Evolutionary conservation across 2,329 filamentous ascomycete species (phyloP).

Genomic region (Diaporthe velutina): DNA sequence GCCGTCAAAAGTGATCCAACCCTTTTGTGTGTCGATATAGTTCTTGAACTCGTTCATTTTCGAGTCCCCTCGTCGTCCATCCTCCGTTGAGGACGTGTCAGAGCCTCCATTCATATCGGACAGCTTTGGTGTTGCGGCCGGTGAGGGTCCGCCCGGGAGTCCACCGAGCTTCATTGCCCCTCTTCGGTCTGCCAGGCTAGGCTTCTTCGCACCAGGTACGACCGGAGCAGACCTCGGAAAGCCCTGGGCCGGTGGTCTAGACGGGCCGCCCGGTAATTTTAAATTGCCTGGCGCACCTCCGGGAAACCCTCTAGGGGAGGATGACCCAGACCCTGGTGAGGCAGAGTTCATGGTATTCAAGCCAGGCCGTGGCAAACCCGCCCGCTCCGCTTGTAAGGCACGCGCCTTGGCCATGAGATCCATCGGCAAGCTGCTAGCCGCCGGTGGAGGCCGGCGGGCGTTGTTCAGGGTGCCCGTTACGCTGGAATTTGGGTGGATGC

Average conservation of each 20-base stretch:
- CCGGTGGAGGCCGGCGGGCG: constrained; percentile 65
- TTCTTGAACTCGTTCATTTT: constrained; percentile 75
- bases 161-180: constrained; percentile 68
- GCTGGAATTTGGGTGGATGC: constrained; percentile 87
- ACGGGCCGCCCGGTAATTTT: constrained; percentile 54
- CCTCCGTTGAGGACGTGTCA: constrained; percentile 46
- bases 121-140: constrained; percentile 57
- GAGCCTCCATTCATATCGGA: constrained; percentile 53
- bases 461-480: constrained; percentile 81
- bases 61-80: constrained; percentile 57
- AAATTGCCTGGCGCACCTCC: constrained; percentile 60
- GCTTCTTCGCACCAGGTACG: constrained; percentile 57
- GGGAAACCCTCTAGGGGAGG: constrained; percentile 49
- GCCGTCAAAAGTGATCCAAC: constrained; percentile 91
- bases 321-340: constrained; percentile 48
- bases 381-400: constrained; percentile 52
- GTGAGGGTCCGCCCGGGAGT: constrained; percentile 52
- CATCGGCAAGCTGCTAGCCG: constrained; percentile 53
- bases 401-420: constrained; percentile 57
- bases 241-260: constrained; percentile 60
- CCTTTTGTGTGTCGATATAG: constrained; percentile 91
- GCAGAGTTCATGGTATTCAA: constrained; percentile 39
- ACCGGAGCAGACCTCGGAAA: constrained; percentile 68
- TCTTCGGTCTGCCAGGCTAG: constrained; percentile 76
- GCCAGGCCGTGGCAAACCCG: constrained; percentile 44